A percentile compares a stretch with the other conserved stretches of the same genome.
Conservation (phyloP, 768 basidiomycete species). For the Psilocybe sp. region DNA sequence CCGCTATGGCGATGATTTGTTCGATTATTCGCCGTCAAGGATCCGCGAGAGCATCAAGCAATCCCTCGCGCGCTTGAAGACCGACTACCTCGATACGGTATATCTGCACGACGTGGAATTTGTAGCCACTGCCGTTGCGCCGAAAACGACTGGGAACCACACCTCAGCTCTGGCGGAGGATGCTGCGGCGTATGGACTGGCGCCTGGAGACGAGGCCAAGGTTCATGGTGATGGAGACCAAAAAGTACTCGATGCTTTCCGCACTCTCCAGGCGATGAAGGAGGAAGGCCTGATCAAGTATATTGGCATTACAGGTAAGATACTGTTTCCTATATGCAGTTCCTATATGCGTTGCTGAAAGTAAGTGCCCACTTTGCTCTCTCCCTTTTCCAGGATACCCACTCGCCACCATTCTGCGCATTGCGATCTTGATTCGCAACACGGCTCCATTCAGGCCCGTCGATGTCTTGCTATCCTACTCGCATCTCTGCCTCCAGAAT, state of each 20-base stretch:
- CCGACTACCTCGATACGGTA: slow-evolving; percentile 75
- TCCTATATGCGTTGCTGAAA: too few relatives aligned
- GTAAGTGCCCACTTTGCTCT: neutral
- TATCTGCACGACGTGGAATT: slow-evolving; percentile 88
- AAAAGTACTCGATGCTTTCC: slow-evolving; percentile 63
- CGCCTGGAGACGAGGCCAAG: slow-evolving; percentile 50
- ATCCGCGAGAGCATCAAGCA: slow-evolving; percentile 65
- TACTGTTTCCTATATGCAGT: too few relatives aligned
- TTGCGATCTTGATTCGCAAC: slow-evolving; percentile 71
- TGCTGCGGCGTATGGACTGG: slow-evolving; percentile 63
- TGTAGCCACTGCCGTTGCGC: slow-evolving; percentile 51
- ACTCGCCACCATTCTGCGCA: slow-evolving; percentile 78
- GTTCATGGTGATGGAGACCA: slow-evolving; percentile 71
- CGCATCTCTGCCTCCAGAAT: slow-evolving; percentile 78
- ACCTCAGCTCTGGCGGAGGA: slow-evolving; percentile 50
- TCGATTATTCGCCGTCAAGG: slow-evolving; percentile 70
- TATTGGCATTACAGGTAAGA: slow-evolving; percentile 77
- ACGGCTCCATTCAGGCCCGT: slow-evolving; percentile 66
- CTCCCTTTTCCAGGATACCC: slow-evolving; percentile 58
- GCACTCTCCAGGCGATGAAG: slow-evolving; percentile 64
- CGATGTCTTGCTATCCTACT: slow-evolving; percentile 80
- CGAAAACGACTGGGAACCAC: slow-evolving; percentile 55
- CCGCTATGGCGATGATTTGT: slow-evolving; percentile 61
- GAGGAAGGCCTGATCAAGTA: slow-evolving; percentile 68
- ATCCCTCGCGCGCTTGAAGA: slow-evolving; percentile 68